Conservation (phyloP, 2,329 filamentous ascomycete genomes). For the Gnomoniopsis sp. region DNA sequence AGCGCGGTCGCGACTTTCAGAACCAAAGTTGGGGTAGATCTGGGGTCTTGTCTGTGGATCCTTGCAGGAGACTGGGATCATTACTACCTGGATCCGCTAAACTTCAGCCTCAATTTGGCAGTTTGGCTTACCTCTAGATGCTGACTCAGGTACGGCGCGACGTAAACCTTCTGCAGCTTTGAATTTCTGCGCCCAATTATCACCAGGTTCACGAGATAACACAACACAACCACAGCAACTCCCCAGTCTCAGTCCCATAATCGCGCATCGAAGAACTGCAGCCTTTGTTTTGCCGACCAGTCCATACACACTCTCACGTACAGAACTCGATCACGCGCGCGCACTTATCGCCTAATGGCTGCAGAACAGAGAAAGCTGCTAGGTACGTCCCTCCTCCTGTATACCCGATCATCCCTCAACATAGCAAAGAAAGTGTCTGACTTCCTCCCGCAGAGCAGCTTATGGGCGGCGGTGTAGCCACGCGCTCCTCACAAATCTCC, state of each 20-base stretch:
- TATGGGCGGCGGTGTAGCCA: slow-evolving; percentile 72
- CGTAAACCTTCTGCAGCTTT: background rate
- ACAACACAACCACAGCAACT: background rate
- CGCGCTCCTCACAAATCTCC: slow-evolving; percentile 75
- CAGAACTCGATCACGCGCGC: background rate
- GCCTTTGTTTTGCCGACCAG: background rate
- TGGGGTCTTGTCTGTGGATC: background rate
- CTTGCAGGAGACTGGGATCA: background rate
- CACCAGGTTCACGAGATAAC: too few relatives aligned
- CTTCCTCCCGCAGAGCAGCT: slow-evolving; percentile 68
- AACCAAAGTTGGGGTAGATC: background rate
- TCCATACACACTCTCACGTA: background rate
- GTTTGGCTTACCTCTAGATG: background rate
- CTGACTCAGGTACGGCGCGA: background rate
- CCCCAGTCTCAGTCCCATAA: background rate
- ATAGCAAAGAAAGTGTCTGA: slow-evolving; percentile 10
- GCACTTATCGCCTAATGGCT: slow-evolving; percentile 63
- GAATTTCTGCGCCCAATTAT: background rate
- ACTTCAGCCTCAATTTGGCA: background rate
- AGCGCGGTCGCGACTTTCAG: background rate
- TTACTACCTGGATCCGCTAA: background rate
- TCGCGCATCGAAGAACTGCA: too few relatives aligned
- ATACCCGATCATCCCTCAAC: background rate
- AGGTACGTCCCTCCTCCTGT: slow-evolving; percentile 39
- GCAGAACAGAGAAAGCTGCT: slow-evolving; percentile 98